A percentile compares a stretch with the other conserved stretches of the same genome.
Evolutionary conservation across 371 early-diverging fungal genomes (phyloP).

Genomic region (Mucor indicus): DNA sequence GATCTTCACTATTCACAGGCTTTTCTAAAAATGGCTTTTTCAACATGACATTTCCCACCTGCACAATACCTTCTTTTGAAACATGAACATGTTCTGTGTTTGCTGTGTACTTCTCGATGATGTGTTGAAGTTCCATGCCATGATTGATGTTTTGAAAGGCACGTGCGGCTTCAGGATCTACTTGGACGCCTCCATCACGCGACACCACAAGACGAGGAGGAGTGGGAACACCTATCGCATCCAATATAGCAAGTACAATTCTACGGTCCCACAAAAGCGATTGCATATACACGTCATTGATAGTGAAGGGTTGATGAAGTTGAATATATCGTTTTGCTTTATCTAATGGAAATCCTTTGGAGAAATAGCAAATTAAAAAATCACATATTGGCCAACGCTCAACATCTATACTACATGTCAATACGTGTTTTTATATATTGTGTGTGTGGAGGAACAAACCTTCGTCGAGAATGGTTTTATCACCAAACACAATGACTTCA

Average conservation of each 20-base stretch:
- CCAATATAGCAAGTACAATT: slow-evolving; percentile 83
- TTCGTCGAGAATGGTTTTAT: too few species aligned
- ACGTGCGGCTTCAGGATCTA: slow-evolving; percentile 38
- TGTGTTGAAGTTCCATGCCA: slow-evolving; percentile 51
- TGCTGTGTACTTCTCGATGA: slow-evolving; percentile 18
- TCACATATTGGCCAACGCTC: slow-evolving; percentile 96
- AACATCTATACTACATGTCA: slow-evolving; percentile 47
- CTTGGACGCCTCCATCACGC: slow-evolving; percentile 67
- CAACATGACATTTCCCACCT: slow-evolving; percentile 64
- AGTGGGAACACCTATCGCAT: slow-evolving; percentile 82
- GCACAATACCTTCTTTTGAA: slow-evolving; percentile 70
- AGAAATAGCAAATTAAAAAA: slow-evolving; percentile 96
- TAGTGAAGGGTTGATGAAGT: slow-evolving; percentile 79
- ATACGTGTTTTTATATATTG: too few species aligned
- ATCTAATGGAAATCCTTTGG: slow-evolving; percentile 90
- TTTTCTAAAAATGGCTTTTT: slow-evolving; percentile 98
- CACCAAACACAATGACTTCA: too few species aligned
- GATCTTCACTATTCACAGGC: slow-evolving; percentile 95
- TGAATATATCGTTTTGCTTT: slow-evolving; percentile 91
- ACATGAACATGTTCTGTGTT: slow-evolving; percentile 20
- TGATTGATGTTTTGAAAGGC: slow-evolving; percentile 39
- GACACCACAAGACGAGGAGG: slow-evolving; percentile 81
- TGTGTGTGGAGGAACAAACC: too few species aligned
- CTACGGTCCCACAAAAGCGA: slow-evolving; percentile 91
- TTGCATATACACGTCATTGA: slow-evolving; percentile 93